Evolutionary conservation across 2,329 filamentous ascomycete genomes (phyloP).

Genomic region (Epicoccum nigrum): DNA sequence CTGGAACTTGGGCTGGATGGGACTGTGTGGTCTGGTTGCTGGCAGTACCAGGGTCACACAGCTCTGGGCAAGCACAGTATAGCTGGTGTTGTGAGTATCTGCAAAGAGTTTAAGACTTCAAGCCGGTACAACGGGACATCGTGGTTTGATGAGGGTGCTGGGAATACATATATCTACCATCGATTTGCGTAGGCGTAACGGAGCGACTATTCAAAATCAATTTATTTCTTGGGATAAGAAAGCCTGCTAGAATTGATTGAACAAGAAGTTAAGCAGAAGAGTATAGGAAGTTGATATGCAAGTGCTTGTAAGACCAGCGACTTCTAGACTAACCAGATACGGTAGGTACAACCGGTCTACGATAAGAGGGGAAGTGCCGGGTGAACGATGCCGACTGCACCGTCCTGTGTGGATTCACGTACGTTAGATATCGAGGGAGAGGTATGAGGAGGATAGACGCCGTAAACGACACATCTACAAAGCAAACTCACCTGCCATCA

Average conservation of each 20-base stretch:
- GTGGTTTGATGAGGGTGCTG: neutral
- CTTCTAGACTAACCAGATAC: slow-evolving; percentile 16
- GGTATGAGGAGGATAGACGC: neutral
- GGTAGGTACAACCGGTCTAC: slow-evolving; percentile 25
- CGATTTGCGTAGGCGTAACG: slow-evolving; percentile 1
- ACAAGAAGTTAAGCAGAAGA: too few relatives aligned
- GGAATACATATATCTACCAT: slow-evolving; percentile 13
- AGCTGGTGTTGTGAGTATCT: neutral
- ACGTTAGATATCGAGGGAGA: too few relatives aligned
- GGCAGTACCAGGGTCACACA: slow-evolving; percentile 41
- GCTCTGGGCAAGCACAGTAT: slow-evolving; percentile 34
- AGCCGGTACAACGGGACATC: neutral
- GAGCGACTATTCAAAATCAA: neutral
- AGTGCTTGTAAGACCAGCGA: too few relatives aligned
- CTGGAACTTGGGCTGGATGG: slow-evolving; percentile 54
- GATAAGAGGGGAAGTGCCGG: slow-evolving; percentile 13
- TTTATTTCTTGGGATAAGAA: too few relatives aligned
- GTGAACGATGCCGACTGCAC: slow-evolving; percentile 2
- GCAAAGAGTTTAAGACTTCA: neutral
- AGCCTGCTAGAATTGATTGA: too few relatives aligned
- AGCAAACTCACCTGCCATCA: neutral
- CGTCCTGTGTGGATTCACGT: neutral
- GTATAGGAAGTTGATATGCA: too few relatives aligned
- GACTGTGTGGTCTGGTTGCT: slow-evolving; percentile 50
- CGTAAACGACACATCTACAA: neutral